phyloP scores from a whole-genome alignment of 2,329 filamentous ascomycete genomes.

The Curvularia sp. region DNA sequence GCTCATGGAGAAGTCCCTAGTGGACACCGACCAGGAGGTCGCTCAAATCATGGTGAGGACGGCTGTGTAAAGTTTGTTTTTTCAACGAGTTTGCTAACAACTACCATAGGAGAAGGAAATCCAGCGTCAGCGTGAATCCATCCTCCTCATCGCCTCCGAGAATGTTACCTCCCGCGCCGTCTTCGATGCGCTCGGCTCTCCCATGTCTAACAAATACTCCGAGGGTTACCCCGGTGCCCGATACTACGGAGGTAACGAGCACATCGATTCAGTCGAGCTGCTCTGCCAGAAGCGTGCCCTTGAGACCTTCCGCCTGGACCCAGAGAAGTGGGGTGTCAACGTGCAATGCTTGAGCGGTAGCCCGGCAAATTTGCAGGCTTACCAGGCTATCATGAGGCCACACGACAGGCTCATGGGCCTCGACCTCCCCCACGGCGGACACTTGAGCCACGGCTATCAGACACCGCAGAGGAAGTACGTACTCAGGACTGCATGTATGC shows the following conservation, averaged over 20 bases:
- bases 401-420: slow-evolving; percentile 97
- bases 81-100: slow-evolving; percentile 20
- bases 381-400: slow-evolving; percentile 94
- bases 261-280: slow-evolving; percentile 88
- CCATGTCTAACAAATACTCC: slow-evolving; percentile 88
- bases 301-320: slow-evolving; percentile 82
- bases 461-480: slow-evolving; percentile 87
- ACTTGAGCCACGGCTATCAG: slow-evolving; percentile 97
- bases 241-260: slow-evolving; percentile 97
- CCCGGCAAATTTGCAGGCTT: slow-evolving; percentile 97
- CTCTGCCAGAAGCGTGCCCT: slow-evolving; percentile 90
- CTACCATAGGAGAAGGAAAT: slow-evolving; percentile 79
- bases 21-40: slow-evolving; percentile 92
- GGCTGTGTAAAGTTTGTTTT: neutral
- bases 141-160: slow-evolving; percentile 65
- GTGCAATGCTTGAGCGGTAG: slow-evolving; percentile 86
- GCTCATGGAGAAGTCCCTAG: slow-evolving; percentile 95
- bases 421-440: slow-evolving; percentile 91
- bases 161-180: slow-evolving; percentile 52
- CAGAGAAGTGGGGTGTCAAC: slow-evolving; percentile 94
- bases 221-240: slow-evolving; percentile 96
- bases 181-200: slow-evolving; percentile 60
- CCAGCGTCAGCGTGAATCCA: slow-evolving; percentile 96
- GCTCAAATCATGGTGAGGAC: slow-evolving; percentile 90
- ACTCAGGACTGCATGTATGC: neutral